Conservation (phyloP, 2,329 filamentous ascomycete species). For the Talaromyces pinophilus region DNA sequence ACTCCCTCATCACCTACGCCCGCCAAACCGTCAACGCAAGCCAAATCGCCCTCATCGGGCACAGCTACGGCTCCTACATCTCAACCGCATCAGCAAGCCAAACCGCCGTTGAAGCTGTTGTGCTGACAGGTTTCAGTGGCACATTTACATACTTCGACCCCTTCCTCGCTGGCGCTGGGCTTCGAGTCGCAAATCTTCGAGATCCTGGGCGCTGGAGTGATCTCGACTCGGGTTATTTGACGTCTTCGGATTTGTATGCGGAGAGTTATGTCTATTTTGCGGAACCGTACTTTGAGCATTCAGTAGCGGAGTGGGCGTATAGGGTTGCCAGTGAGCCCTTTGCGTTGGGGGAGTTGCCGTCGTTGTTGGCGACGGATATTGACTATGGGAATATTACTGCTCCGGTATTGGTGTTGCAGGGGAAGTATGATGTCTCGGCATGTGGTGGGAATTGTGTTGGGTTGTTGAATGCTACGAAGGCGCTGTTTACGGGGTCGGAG, state of each 20-base stretch:
- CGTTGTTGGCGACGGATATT: neutral
- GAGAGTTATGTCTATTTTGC: neutral
- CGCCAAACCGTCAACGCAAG: neutral
- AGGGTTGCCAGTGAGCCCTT: neutral
- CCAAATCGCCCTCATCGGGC: neutral
- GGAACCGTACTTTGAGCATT: neutral
- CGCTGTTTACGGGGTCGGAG: neutral
- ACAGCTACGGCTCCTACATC: neutral
- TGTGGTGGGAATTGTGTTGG: constrained; percentile 1
- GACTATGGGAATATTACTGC: constrained; percentile 3
- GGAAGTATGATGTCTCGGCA: neutral
- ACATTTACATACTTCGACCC: neutral
- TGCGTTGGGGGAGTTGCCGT: neutral
- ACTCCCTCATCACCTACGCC: neutral
- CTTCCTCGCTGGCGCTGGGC: neutral
- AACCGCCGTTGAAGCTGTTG: neutral
- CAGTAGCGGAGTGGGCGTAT: neutral
- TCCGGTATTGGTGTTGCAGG: neutral
- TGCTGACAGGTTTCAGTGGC: neutral
- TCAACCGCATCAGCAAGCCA: neutral
- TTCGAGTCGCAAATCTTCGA: neutral
- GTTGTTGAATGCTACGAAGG: neutral
- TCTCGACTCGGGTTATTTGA: neutral
- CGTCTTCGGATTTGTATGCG: neutral
- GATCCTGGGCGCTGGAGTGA: neutral